Percentiles rank a stretch among this genome's conserved stretches.
Conservation (phyloP, 495 filamentous ascomycete genomes). For the Cercophora sp. region DNA sequence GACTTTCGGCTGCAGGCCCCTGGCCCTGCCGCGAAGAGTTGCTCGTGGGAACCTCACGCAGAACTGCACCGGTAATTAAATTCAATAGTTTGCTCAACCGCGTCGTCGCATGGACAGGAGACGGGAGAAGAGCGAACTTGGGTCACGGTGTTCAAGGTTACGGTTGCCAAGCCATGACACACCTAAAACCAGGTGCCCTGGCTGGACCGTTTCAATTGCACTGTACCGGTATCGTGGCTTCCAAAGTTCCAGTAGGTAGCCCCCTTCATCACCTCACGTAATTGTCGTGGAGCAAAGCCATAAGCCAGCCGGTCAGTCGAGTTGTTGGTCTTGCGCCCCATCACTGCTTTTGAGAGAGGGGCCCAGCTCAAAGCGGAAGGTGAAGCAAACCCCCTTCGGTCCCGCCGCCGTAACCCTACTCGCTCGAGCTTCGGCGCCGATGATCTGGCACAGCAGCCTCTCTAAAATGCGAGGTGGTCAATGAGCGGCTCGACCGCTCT, state of each 20-base stretch:
- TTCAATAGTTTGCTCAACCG: conserved; percentile 3
- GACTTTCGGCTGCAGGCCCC: not conserved
- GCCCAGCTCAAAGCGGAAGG: no score
- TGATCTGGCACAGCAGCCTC: not conserved
- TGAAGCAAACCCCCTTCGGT: no score
- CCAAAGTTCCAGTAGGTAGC: not conserved
- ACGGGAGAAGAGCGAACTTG: not conserved
- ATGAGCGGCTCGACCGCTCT: not conserved
- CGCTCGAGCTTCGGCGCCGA: not conserved
- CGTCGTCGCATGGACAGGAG: not conserved
- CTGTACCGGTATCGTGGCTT: not conserved
- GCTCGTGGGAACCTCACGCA: no score
- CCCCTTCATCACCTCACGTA: no score
- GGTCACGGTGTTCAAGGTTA: no score
- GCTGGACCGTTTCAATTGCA: not conserved
- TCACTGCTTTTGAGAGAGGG: no score
- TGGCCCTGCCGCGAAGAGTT: no score
- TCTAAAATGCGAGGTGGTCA: not conserved
- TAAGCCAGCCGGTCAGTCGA: no score
- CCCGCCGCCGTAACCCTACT: no score
- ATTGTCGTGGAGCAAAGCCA: no score
- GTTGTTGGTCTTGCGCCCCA: no score
- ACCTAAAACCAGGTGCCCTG: not conserved
- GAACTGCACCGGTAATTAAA: conserved; percentile 2
- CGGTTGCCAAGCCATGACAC: conserved; percentile 4